These are phyloP conservation scores for Trichocomaceae sp. DNA, from an alignment of 2,329 filamentous ascomycete genomes.

Conservation along the genomic window DNA sequence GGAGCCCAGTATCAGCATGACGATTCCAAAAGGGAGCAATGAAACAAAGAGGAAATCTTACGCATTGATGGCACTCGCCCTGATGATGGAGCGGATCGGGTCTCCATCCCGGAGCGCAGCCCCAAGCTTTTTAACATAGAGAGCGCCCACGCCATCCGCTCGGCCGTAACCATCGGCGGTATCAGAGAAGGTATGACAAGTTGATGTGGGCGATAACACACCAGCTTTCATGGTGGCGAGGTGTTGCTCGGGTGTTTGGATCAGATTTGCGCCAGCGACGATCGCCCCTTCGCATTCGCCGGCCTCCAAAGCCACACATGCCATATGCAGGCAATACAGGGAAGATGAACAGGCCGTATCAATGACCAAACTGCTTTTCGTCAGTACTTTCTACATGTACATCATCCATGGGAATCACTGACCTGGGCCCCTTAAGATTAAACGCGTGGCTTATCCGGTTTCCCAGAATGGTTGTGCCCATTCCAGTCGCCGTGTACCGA, in stretches of 20 bases:
- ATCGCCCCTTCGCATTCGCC: conserved; percentile 20
- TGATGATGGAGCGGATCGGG: conserved; percentile 17
- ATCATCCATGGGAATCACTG: too few relatives aligned
- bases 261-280: conserved; percentile 17
- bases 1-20: too few relatives aligned
- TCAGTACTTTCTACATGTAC: too few relatives aligned
- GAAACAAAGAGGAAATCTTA: too few relatives aligned
- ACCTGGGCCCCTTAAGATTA: conserved; percentile 5
- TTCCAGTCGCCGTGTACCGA: conserved; percentile 21
- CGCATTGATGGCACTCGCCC: conserved; percentile 15
- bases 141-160: conserved; percentile 26
- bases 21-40: too few relatives aligned
- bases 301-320: conserved; percentile 21
- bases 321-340: conserved; percentile 32
- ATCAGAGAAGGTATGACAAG: conserved; percentile 30
- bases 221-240: conserved; percentile 13
- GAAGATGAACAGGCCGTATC: conserved; percentile 30
- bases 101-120: conserved; percentile 23
- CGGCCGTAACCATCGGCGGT: conserved; percentile 32
- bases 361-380: background rate
- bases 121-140: conserved; percentile 28
- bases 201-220: conserved; percentile 27
- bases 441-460: conserved; percentile 21
- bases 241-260: conserved; percentile 17
- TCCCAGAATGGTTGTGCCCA: conserved; percentile 20